phyloP scores from a whole-genome alignment of 192 early-diverging fungal species.

The Coemansia sp. region DNA sequence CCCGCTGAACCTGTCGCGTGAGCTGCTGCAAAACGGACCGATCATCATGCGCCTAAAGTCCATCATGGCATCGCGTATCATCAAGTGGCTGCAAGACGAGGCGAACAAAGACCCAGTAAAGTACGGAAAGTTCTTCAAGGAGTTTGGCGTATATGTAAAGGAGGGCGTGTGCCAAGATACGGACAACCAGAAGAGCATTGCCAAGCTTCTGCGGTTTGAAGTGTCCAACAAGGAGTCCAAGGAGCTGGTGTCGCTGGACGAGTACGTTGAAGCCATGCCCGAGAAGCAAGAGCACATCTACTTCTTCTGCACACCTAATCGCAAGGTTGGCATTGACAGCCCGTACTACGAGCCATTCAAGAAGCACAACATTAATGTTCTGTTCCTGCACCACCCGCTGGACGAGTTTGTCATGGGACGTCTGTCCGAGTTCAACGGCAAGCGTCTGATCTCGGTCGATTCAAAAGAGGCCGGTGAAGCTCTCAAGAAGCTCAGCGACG shows the following conservation, averaged over 20 bases:
- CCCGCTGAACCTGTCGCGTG: slow-evolving; percentile 97
- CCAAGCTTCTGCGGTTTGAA: slow-evolving; percentile 78
- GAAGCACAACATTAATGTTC: slow-evolving; percentile 85
- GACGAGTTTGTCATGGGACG: slow-evolving; percentile 78
- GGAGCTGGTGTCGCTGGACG: slow-evolving; percentile 61
- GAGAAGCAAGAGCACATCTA: slow-evolving; percentile 88
- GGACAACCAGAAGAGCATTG: slow-evolving; percentile 67
- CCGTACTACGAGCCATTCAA: slow-evolving; percentile 92
- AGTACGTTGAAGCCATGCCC: slow-evolving; percentile 88
- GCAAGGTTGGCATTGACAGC: slow-evolving; percentile 70
- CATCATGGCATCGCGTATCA: slow-evolving; percentile 82
- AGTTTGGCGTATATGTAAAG: slow-evolving; percentile 77
- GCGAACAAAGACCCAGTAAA: slow-evolving; percentile 63
- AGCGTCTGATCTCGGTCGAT: slow-evolving; percentile 62
- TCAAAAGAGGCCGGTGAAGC: slow-evolving; percentile 68
- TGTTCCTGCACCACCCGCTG: slow-evolving; percentile 74
- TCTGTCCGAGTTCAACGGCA: slow-evolving; percentile 71
- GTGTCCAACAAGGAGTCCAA: slow-evolving; percentile 59
- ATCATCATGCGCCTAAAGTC: slow-evolving; percentile 80
- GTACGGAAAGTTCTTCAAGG: slow-evolving; percentile 68
- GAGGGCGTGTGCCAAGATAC: slow-evolving; percentile 88
- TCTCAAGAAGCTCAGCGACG: slow-evolving; percentile 65
- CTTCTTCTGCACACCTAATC: slow-evolving; percentile 72
- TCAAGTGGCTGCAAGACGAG: slow-evolving; percentile 81
- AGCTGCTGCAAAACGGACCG: slow-evolving; percentile 89